Evolutionary conservation across 1,139 yeast genomes (phyloP).

Genomic region (Hansenula sp.): DNA sequence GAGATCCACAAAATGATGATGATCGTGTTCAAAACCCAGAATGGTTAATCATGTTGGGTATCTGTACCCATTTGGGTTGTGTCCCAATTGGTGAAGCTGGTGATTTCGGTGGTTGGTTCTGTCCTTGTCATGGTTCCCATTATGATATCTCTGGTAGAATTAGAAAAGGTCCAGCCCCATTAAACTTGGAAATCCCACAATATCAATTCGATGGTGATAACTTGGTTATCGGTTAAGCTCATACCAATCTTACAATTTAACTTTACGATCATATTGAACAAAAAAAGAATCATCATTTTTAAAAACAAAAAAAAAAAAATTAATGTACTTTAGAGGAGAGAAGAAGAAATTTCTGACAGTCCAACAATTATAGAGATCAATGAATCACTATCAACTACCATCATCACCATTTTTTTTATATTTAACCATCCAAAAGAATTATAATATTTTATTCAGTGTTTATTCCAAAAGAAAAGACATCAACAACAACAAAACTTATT

Average conservation of each 20-base stretch:
- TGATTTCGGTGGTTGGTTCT: slow-evolving; percentile 99
- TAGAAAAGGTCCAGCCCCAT: slow-evolving; percentile 99
- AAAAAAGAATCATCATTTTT: too few relatives aligned
- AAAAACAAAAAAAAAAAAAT: slow-evolving; percentile 1
- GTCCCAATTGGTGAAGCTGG: slow-evolving; percentile 99
- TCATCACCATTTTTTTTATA: background rate
- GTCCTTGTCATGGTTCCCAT: slow-evolving; percentile 99
- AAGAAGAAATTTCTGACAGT: background rate
- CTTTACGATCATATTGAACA: background rate
- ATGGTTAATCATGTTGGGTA: slow-evolving; percentile 99
- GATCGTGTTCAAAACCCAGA: slow-evolving; percentile 97
- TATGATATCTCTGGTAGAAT: slow-evolving; percentile 99
- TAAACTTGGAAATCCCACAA: slow-evolving; percentile 94
- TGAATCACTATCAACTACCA: background rate
- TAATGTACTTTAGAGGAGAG: background rate
- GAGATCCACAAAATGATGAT: slow-evolving; percentile 92
- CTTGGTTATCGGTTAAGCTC: slow-evolving; percentile 69
- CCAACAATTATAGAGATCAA: background rate
- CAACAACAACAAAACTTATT: background rate
- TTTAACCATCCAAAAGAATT: background rate
- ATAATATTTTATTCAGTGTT: background rate
- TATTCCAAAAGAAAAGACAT: too few relatives aligned
- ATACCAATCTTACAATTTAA: background rate
- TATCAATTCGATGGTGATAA: slow-evolving; percentile 84
- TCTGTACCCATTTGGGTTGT: slow-evolving; percentile 99